A percentile compares a stretch with the other conserved stretches of the same genome.
phyloP scores from a whole-genome alignment of 164 flowering plant species.

The Liquidambar formosana region DNA sequence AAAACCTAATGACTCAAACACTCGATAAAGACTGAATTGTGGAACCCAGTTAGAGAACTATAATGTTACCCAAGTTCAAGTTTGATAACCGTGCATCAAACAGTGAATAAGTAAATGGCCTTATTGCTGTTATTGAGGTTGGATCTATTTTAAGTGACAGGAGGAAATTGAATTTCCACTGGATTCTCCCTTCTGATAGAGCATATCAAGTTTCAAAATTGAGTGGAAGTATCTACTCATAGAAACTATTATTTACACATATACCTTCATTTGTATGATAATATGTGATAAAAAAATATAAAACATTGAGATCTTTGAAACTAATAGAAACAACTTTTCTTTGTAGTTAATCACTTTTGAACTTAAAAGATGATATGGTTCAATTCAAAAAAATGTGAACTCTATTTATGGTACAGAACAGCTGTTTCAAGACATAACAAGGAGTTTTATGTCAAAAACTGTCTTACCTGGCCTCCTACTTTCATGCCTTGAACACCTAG shows the following conservation, averaged over 20 bases:
- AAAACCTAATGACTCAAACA: background rate
- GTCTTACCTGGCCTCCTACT: slow-evolving; percentile 90
- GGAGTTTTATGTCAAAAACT: background rate
- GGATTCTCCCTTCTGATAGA: background rate
- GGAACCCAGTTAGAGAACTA: no score
- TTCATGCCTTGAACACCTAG: slow-evolving; percentile 93
- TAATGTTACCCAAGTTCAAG: background rate
- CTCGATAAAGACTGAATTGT: background rate
- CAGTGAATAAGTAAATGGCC: no score
- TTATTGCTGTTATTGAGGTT: background rate
- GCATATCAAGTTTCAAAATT: background rate
- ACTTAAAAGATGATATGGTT: background rate
- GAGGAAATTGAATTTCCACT: background rate
- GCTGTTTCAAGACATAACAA: background rate
- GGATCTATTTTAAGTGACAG: background rate
- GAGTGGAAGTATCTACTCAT: background rate
- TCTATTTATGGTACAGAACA: background rate
- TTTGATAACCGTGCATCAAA: background rate
- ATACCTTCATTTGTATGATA: background rate
- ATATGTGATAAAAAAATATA: background rate
- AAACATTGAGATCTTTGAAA: background rate
- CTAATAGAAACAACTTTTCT: background rate
- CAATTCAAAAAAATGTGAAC: background rate
- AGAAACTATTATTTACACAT: background rate
- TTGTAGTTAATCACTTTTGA: background rate